Evolutionary conservation across 1,284 basidiomycete species (phyloP), one percentile per base, ranked within the genome.

Genomic region (Mycosarcoma maydis): DNA sequence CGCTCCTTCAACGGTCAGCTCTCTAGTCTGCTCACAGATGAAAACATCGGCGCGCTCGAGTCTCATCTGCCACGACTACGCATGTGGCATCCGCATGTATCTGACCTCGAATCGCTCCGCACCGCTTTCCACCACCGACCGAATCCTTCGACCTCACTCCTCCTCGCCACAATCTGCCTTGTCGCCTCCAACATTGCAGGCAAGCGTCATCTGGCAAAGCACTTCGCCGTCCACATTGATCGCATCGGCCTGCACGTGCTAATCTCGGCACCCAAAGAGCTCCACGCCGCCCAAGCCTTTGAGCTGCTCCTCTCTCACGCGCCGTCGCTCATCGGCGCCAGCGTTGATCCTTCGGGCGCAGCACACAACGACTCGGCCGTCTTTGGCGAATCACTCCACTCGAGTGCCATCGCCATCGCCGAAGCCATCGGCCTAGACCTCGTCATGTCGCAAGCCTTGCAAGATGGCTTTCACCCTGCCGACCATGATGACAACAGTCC

Each of bases 61-160:
- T 7, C 33, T 1, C 48, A 51, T 16, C 17, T 58, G 13, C 48
- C 55, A 2, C 38, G 45, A 22, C 22, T 59, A 8, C 42, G 53
- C 40, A 43, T 55, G 38, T 66, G 62, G 62, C 62, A 66, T 52
- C 62, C 62, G 2, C 62, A 66, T 26, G 4, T 66, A 10, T 38
- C 51, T 2, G 45, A 49, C 14, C 47, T 66, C 23, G 32, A 24
- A 6, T 27, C 36, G 26, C 29, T 58, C 14, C 41, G 51, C 24
- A 11, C 26, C 14, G 38, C 53, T 2, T 50, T 47, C 24, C 27
- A 5, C 13, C 23, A 36, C 13, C 46, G 42, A 3, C 24, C 52
- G 36, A 48, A 14, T 14, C 33, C 48, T 3, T 59, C 62, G 17
- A 50, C 62, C 19, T 53, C 51, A 16, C 52, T 66, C 2, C 34